Conservation (phyloP, 768 basidiomycete species). For the Suillus luteus region DNA sequence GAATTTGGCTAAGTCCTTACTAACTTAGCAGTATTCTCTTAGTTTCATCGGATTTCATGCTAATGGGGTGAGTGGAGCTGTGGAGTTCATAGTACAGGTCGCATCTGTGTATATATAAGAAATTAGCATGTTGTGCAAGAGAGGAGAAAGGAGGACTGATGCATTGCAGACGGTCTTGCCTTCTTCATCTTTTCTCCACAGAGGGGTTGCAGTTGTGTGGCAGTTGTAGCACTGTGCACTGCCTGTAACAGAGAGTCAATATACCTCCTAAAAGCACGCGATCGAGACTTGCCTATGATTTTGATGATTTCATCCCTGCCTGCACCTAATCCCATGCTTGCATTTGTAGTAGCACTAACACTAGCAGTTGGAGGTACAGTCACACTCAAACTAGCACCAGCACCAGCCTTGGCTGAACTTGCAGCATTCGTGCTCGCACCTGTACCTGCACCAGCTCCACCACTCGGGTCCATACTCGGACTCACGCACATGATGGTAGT, state of each 20-base stretch:
- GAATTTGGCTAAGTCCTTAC: no score
- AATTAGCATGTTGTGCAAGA: constrained; percentile 5
- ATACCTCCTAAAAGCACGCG: no score
- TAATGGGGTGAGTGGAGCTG: no score
- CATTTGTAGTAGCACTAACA: background rate
- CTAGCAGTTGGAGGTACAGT: background rate
- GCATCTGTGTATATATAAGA: constrained; percentile 58
- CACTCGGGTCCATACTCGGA: constrained; percentile 33
- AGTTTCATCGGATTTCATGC: no score
- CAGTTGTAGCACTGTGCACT: constrained; percentile 88
- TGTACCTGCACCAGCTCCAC: constrained; percentile 11
- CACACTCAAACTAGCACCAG: background rate
- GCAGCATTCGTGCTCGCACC: constrained; percentile 19
- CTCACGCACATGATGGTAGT: no score
- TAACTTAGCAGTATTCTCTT: no score
- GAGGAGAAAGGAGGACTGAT: constrained; percentile 48
- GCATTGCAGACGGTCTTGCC: constrained; percentile 92
- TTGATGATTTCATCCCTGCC: constrained; percentile 62
- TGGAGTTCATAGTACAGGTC: constrained; percentile 83
- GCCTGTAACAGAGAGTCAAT: constrained; percentile 18
- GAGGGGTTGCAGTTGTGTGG: constrained; percentile 84
- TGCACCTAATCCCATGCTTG: constrained; percentile 32
- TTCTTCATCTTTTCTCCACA: constrained; percentile 91
- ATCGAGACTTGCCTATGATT: constrained; percentile 65
- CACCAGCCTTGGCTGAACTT: constrained; percentile 15